Base-by-base conservation (phyloP, 257 asterid species). In the Plantago elongata region DNA sequence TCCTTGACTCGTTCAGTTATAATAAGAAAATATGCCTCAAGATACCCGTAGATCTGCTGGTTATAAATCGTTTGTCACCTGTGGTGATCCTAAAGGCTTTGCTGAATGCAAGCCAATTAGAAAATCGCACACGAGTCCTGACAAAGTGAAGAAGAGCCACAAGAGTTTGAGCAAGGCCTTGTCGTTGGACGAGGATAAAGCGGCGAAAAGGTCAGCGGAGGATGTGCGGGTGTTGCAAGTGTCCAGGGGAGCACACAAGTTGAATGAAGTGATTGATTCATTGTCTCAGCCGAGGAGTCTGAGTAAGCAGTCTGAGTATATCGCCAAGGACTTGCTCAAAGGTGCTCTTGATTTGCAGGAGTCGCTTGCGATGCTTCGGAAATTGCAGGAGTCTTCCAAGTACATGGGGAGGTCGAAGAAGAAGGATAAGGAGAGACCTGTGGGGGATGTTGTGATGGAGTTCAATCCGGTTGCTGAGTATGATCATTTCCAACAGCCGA, bases 21-120 rank as follows among this genome's bases (percentile, higher is more conserved):
- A 72, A 45, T 69, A 44, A 4, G 40, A 60, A 76, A 84, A 77
- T 61, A 88, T 81, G 84, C 86, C 84, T 77, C 88, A 76, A 62
- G 89, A 81, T 77, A 73, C 83, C 30, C 54, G 71, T 30, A 85
- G 81, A 79, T 85, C 96, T 55, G 79, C 57, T 59, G 81, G 70
- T 29, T 83, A 81, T 63, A 74, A 89, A 81, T 81, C 95, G 30
- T 81, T 88, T 13, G 71, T 88, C 76, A 77, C 85, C 7, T 88
- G 96, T 30, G 88, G 80, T 64, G 95, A 82, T 66, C 85, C 92
- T 3, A 85, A 74, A 70, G 96, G 96, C 7, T 83, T 88, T 44
- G 82, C 59, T 54, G 95, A 88, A 42, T 71, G 86, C 9, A 81
- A 74, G 74, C 75, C 83, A 37, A 74, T 57, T 51, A 81, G 67